phyloP scores from a whole-genome alignment of 2,329 filamentous ascomycete species.

The Nannizzia gypsea region DNA sequence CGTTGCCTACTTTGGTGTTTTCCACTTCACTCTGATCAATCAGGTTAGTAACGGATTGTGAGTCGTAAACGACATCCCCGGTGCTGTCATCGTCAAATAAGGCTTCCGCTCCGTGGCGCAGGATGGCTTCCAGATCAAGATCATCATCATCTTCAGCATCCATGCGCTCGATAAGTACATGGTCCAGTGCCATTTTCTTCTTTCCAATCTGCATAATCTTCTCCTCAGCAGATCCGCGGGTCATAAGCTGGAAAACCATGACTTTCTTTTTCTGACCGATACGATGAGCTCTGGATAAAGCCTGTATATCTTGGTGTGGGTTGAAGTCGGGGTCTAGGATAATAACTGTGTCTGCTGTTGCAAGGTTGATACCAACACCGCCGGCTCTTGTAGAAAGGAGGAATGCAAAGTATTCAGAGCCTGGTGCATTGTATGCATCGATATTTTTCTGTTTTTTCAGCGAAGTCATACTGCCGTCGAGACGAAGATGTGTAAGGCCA shows the following conservation, averaged over 20 bases:
- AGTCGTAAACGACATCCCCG: conserved; percentile 69
- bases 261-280: conserved; percentile 96
- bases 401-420: conserved; percentile 78
- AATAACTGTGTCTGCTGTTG: conserved; percentile 93
- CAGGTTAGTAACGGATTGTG: conserved; percentile 70
- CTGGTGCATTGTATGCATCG: conserved; percentile 78
- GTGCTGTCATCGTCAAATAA: conserved; percentile 64
- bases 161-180: conserved; percentile 87
- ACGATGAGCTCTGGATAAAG: conserved; percentile 82
- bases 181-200: conserved; percentile 91
- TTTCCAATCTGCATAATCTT: conserved; percentile 92
- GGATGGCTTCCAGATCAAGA: conserved; percentile 72
- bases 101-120: conserved; percentile 76
- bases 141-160: conserved; percentile 68
- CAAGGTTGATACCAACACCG: conserved; percentile 93
- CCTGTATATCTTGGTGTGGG: conserved; percentile 94
- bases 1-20: conserved; percentile 52
- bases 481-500: conserved; percentile 59
- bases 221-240: conserved; percentile 77
- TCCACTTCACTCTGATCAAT: conserved; percentile 78
- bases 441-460: conserved; percentile 90
- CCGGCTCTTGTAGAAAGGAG: conserved; percentile 86
- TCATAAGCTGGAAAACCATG: conserved; percentile 88
- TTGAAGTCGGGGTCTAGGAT: conserved; percentile 97
- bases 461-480: conserved; percentile 73